Conservation (phyloP, 257 asterid species). For the Gentiana straminea region DNA sequence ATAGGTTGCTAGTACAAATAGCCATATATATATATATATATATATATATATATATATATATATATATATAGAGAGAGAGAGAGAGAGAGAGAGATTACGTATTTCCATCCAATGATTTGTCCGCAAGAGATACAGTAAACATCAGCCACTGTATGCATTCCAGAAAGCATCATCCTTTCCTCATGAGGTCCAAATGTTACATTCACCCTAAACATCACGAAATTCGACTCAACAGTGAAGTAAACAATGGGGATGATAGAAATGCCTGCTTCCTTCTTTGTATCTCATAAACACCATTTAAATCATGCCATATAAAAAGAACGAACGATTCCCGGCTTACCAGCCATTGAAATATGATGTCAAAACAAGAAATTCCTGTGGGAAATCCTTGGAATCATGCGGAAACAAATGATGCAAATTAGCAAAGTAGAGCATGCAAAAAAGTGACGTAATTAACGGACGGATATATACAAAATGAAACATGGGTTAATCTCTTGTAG, state of each 20-base stretch:
- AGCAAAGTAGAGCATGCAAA: too few relatives aligned
- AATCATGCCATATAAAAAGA: too few relatives aligned
- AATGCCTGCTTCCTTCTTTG: too few relatives aligned
- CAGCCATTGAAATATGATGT: too few relatives aligned
- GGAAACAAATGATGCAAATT: too few relatives aligned
- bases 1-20: background rate
- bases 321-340: too few relatives aligned
- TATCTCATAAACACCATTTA: too few relatives aligned
- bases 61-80: background rate
- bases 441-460: too few relatives aligned
- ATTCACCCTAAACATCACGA: slow-evolving; percentile 33
- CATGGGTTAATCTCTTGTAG: too few relatives aligned
- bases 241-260: background rate
- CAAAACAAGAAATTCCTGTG: too few relatives aligned
- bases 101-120: slow-evolving; percentile 83
- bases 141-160: slow-evolving; percentile 72
- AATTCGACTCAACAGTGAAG: background rate
- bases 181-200: slow-evolving; percentile 54
- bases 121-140: slow-evolving; percentile 74
- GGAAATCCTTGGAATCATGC: too few relatives aligned
- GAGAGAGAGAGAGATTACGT: slow-evolving; percentile 29
- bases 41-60: background rate
- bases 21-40: background rate
- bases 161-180: slow-evolving; percentile 74
- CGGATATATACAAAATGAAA: too few relatives aligned